Evolutionary conservation across 305 asterid species (phyloP).

Genomic region (Coffea humblotiana): DNA sequence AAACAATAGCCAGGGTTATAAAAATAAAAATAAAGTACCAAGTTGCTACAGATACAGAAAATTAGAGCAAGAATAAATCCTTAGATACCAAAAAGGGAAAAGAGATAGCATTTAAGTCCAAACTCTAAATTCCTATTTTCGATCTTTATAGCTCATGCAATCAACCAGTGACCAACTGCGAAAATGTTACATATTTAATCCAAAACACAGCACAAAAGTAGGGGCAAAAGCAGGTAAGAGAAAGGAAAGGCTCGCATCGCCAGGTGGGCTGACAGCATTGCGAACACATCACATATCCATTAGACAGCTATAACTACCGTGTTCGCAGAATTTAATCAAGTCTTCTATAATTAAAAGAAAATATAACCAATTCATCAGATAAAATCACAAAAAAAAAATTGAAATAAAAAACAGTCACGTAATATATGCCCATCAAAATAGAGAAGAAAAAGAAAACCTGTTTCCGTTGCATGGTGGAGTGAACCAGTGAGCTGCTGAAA

Average conservation of each 20-base stretch:
- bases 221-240: background rate
- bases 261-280: background rate
- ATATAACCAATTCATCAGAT: background rate
- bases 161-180: background rate
- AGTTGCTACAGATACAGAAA: background rate
- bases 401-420: background rate
- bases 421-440: background rate
- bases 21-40: too few species aligned
- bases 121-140: background rate
- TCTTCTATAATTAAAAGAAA: background rate
- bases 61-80: background rate
- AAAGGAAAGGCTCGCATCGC: background rate
- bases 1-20: background rate
- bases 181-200: too few species aligned
- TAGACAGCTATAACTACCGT: background rate
- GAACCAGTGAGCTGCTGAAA: conserved; percentile 22
- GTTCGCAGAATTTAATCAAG: too few species aligned
- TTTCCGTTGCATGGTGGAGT: conserved; percentile 36
- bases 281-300: background rate
- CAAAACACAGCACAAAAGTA: too few species aligned
- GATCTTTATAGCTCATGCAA: background rate
- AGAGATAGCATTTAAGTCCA: background rate
- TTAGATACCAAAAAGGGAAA: background rate
- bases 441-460: conserved; percentile 36
- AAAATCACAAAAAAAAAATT: background rate